Percentiles rank a stretch among this genome's conserved stretches.
Conservation (phyloP, 768 basidiomycete genomes). For the Xerocomellus intermedius region DNA sequence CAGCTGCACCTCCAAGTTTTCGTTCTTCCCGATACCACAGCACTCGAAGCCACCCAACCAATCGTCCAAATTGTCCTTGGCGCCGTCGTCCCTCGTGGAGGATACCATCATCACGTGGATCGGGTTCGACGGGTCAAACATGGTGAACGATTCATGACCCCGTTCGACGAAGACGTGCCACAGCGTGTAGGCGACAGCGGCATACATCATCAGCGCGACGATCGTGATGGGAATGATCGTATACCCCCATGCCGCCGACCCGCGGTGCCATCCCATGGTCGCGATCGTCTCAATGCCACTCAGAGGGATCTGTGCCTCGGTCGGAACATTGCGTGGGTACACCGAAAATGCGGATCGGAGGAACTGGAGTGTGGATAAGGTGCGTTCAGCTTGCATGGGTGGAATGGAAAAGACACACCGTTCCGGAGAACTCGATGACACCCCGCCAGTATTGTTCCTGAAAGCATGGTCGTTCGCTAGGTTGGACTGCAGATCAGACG, state of each 20-base stretch:
- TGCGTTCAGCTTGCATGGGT: no score
- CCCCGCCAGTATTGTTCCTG: constrained; percentile 18
- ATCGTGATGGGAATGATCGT: constrained; percentile 5
- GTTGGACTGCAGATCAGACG: not conserved
- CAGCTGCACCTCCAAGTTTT: not conserved
- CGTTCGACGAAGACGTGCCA: not conserved
- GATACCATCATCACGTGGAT: constrained; percentile 7
- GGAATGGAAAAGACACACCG: not conserved
- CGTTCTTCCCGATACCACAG: not conserved
- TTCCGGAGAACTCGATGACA: constrained; percentile 18
- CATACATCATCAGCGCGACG: constrained; percentile 4
- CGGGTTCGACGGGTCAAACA: constrained; percentile 9
- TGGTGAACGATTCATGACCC: not conserved
- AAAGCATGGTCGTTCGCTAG: no score
- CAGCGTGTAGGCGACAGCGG: constrained; percentile 7
- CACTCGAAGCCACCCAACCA: not conserved
- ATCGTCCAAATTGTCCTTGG: not conserved
- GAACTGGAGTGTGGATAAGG: not conserved
- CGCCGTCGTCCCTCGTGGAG: not conserved
- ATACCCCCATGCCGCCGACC: not conserved
- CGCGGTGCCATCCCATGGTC: constrained; percentile 3
- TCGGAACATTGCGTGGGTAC: not conserved
- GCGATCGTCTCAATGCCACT: not conserved
- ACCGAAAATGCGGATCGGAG: constrained; percentile 11
- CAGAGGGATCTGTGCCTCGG: not conserved